Evolutionary conservation across 495 filamentous ascomycete species (phyloP).

Genomic region (Hyaloscypha variabilis): DNA sequence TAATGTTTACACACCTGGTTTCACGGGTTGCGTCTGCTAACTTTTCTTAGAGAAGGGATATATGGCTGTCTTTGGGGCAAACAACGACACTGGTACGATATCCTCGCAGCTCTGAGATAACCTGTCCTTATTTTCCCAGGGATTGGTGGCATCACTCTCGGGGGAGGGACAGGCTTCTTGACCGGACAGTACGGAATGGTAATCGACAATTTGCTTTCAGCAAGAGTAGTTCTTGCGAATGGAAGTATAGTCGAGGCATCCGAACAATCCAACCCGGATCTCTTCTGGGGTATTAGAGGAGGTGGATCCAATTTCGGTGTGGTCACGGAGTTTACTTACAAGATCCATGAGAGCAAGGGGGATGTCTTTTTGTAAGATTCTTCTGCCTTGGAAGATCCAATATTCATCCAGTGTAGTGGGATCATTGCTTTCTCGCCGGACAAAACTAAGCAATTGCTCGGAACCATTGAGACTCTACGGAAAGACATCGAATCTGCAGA

Average conservation of each 20-base stretch:
- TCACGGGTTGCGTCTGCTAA: neutral
- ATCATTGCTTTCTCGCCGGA: conserved; percentile 15
- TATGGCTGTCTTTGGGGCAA: conserved; percentile 20
- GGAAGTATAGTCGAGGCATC: conserved; percentile 52
- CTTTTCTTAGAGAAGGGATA: conserved; percentile 6
- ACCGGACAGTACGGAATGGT: conserved; percentile 32
- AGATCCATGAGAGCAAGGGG: conserved; percentile 17
- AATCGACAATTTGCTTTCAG: conserved; percentile 50
- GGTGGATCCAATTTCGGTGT: conserved; percentile 57
- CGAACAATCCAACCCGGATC: conserved; percentile 42
- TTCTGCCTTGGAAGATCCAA: neutral
- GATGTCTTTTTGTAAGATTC: conserved; percentile 21
- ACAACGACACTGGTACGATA: conserved; percentile 18
- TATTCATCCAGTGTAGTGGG: conserved; percentile 14
- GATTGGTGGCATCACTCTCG: conserved; percentile 22
- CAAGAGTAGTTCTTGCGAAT: conserved; percentile 52
- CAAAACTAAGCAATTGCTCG: conserved; percentile 10
- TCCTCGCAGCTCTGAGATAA: neutral
- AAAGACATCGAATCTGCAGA: conserved; percentile 6
- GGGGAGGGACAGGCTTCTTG: conserved; percentile 17
- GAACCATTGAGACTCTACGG: neutral
- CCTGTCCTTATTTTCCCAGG: neutral
- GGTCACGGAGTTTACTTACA: conserved; percentile 41
- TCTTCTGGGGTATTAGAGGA: conserved; percentile 58
- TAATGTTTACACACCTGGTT: neutral